Evolutionary conservation across 306 rosid species (phyloP).

Genomic region (Prunus mongolica): DNA sequence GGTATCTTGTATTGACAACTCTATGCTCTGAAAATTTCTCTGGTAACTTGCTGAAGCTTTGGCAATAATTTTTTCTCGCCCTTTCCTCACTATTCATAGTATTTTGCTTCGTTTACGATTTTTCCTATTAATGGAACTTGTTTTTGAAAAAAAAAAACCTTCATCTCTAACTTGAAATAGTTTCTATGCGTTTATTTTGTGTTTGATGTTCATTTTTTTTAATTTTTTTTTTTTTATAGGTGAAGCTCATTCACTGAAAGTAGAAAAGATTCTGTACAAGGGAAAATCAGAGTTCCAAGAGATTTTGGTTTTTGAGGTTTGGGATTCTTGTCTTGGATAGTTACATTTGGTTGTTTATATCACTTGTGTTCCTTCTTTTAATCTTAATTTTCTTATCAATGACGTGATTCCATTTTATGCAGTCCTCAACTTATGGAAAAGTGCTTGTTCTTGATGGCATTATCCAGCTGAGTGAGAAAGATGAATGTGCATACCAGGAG

Average conservation of each 20-base stretch:
- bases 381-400: slow-evolving; percentile 2
- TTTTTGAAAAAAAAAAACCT: neutral
- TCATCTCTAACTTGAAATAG: neutral
- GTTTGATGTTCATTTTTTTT: neutral
- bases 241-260: slow-evolving; percentile 87
- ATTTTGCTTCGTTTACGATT: neutral
- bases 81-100: neutral
- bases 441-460: slow-evolving; percentile 98
- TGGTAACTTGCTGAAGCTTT: neutral
- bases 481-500: slow-evolving; percentile 99
- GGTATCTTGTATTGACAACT: neutral
- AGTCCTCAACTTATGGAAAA: slow-evolving; percentile 85
- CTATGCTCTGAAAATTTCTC: neutral
- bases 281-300: slow-evolving; percentile 86
- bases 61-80: neutral
- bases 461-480: slow-evolving; percentile 92
- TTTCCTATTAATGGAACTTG: neutral
- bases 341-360: slow-evolving; percentile 9
- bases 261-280: slow-evolving; percentile 60
- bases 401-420: slow-evolving; percentile 27
- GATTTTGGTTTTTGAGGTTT: slow-evolving; percentile 87
- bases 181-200: neutral
- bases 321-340: slow-evolving; percentile 25
- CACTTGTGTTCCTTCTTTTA: neutral
- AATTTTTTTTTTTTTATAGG: slow-evolving; percentile 38